Evolutionary conservation across 2,329 filamentous ascomycete genomes (phyloP).

Genomic region (Phyllachora maydis): DNA sequence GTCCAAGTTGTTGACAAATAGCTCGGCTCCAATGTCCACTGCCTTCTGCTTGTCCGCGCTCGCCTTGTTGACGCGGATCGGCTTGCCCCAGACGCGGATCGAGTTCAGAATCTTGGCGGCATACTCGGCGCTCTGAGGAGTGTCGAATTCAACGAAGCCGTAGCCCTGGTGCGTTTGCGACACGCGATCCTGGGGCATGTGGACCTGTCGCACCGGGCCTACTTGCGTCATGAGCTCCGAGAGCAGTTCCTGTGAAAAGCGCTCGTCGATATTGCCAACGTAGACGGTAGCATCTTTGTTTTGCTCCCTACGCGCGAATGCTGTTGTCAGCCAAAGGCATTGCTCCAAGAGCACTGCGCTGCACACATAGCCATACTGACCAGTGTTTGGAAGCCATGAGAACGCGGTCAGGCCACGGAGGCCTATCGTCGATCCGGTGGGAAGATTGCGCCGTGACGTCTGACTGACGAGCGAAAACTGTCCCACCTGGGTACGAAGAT

Average conservation of each 20-base stretch:
- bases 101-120: constrained; percentile 94
- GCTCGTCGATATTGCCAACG: constrained; percentile 95
- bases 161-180: constrained; percentile 95
- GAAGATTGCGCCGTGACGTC: too few species aligned
- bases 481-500: too few species aligned
- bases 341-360: neutral
- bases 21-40: constrained; percentile 84
- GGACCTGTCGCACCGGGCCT: constrained; percentile 92
- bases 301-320: constrained; percentile 49
- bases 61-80: constrained; percentile 88
- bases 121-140: constrained; percentile 90
- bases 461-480: too few species aligned
- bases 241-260: constrained; percentile 71
- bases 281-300: constrained; percentile 98
- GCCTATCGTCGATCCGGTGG: too few species aligned
- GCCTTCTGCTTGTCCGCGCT: constrained; percentile 84
- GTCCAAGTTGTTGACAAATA: constrained; percentile 93
- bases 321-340: constrained; percentile 1
- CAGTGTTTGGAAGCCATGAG: constrained; percentile 12
- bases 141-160: constrained; percentile 96
- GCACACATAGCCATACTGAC: constrained; percentile 3
- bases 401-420: too few species aligned
- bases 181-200: constrained; percentile 94
- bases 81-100: constrained; percentile 80
- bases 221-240: constrained; percentile 98